Conservation (phyloP, 768 basidiomycete genomes). For the Xerocomellus amylosporus region DNA sequence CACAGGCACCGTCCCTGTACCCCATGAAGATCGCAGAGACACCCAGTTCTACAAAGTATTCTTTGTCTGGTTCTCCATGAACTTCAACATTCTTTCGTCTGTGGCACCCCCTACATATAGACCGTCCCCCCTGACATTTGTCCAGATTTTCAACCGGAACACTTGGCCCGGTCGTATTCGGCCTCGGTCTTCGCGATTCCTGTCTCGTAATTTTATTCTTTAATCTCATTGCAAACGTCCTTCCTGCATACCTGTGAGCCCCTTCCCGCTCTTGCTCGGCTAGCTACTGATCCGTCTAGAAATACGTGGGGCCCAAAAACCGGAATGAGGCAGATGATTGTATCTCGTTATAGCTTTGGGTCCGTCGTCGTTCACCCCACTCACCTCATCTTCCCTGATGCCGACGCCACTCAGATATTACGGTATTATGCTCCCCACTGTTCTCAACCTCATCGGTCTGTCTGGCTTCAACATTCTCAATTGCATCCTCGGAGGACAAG, state of each 20-base stretch:
- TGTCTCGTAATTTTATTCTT: constrained; percentile 66
- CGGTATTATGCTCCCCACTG: constrained; percentile 49
- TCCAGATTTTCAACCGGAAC: constrained; percentile 64
- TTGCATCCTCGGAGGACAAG: constrained; percentile 67
- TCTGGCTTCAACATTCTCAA: constrained; percentile 67
- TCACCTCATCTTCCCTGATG: constrained; percentile 9
- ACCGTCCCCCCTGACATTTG: neutral
- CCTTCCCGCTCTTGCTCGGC: neutral
- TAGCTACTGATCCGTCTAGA: constrained; percentile 24
- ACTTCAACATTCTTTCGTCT: constrained; percentile 61
- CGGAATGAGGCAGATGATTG: constrained; percentile 81
- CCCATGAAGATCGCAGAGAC: constrained; percentile 49
- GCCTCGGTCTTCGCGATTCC: constrained; percentile 58
- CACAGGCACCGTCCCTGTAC: constrained; percentile 52
- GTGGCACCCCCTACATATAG: constrained; percentile 8
- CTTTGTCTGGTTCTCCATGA: constrained; percentile 71
- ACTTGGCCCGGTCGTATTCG: constrained; percentile 61
- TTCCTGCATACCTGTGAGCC: constrained; percentile 61
- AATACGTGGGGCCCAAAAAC: constrained; percentile 76
- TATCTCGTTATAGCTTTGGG: constrained; percentile 62
- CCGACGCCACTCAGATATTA: constrained; percentile 42
- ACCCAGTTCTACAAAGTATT: constrained; percentile 63
- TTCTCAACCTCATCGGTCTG: constrained; percentile 57
- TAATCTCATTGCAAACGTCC: constrained; percentile 55
- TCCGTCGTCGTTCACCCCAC: constrained; percentile 37